Percentiles rank a stretch among this genome's conserved stretches.
These are phyloP conservation scores for Helianthus tuberosus DNA, from an alignment of 129 eudicot genomes.

Conservation along the genomic window DNA sequence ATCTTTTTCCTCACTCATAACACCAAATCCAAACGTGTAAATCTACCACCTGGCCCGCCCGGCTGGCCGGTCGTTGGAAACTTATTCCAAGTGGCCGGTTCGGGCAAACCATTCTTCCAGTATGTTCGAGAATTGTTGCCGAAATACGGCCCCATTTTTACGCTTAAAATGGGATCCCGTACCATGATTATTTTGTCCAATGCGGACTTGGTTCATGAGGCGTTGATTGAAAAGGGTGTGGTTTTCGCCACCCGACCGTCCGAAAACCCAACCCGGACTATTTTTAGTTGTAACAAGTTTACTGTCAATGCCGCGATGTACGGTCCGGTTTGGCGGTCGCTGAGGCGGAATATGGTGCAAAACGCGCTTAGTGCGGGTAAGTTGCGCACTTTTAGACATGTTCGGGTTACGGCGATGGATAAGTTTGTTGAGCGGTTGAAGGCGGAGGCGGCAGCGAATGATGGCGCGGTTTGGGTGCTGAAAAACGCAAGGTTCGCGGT, in stretches of 20 bases:
- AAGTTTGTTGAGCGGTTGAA: constrained; percentile 41
- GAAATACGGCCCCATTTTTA: constrained; percentile 69
- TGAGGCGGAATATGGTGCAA: constrained; percentile 79
- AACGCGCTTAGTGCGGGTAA: constrained; percentile 54
- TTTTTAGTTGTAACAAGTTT: constrained; percentile 76
- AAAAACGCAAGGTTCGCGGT: constrained; percentile 67
- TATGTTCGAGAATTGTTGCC: constrained; percentile 63
- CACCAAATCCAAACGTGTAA: constrained; percentile 24
- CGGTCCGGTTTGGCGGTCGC: constrained; percentile 85
- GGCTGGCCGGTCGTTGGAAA: constrained; percentile 88
- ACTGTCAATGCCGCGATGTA: constrained; percentile 75
- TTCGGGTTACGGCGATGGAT: constrained; percentile 66
- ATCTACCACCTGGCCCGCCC: constrained; percentile 84
- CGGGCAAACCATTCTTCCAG: constrained; percentile 74
- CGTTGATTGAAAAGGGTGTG: constrained; percentile 56
- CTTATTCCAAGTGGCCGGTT: constrained; percentile 69
- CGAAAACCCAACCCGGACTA: constrained; percentile 67
- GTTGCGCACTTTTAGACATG: constrained; percentile 42
- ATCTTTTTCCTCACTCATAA: constrained; percentile 28
- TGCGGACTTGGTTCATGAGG: constrained; percentile 63
- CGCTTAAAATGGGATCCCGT: constrained; percentile 69
- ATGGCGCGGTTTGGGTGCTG: constrained; percentile 71
- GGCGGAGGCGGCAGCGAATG: constrained; percentile 53
- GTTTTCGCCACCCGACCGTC: constrained; percentile 65
- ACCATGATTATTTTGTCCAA: constrained; percentile 62